Base-by-base conservation (phyloP, 805 yeast species). In the Candida qinlingensis region DNA sequence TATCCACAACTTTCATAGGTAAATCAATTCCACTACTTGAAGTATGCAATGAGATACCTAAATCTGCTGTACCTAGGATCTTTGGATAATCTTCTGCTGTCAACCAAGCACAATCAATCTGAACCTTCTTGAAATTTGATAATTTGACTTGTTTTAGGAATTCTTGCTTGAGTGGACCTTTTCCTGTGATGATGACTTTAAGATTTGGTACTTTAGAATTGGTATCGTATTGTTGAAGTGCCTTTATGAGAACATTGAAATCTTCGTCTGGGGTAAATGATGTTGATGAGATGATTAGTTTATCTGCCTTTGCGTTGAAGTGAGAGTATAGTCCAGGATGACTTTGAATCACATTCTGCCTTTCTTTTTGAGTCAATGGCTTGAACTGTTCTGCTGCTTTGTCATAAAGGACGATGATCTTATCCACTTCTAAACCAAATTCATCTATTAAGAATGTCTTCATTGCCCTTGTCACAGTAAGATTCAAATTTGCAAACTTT, bases 191-290 rank as follows among this genome's bases (percentile, higher is more conserved):
- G n/a, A 94, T 67, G 46, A 89, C 77, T 37, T 81, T 64, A 2
- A 91, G 60, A 4, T 73, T 75, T 1, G 83, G 81, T 4, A 74
- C 54, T 4, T 45, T 46, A 37, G 53, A 44, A 43, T 66, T 64
- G 10, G 57, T 54, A 8, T 54, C 56, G 54, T 88, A 83, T 26
- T 66, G 54, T 45, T 75, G 74, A 47, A 94, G 69, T 0, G 96
- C 89, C 9, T 81, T 79, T 13, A 92, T 68, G 13, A 94, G 67
- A 36, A 87, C 66, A 27, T 70, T 70, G 47, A 94, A 80, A 63
- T 94, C 96, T 65, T 94, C 99, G 65, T 94, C 99, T 1, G 95
- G 94, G 0, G 99, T 92, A 63, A 90, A 94, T 1, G 97, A 89
- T 0, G 99, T 92, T 0, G 97, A 85, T 0, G 92, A 83, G 4